Evolutionary conservation across 495 filamentous ascomycete genomes (phyloP).

Genomic region (Xylaria telfairii): DNA sequence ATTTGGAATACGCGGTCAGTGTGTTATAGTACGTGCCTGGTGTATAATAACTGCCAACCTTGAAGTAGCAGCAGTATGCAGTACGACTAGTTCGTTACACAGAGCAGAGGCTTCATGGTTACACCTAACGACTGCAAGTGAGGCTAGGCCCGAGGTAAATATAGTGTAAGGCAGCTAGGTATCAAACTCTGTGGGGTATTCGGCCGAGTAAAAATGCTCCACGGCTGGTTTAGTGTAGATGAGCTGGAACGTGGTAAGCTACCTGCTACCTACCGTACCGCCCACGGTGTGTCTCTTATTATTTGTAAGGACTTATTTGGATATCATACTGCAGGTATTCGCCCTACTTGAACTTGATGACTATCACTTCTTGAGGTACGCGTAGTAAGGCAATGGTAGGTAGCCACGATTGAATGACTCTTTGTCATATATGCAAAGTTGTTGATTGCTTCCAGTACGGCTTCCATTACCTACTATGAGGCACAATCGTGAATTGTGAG

Average conservation of each 20-base stretch:
- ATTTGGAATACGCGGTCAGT: not conserved
- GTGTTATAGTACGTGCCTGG: not conserved
- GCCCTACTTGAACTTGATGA: not conserved
- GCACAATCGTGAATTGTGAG: not conserved
- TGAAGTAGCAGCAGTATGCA: too few species aligned
- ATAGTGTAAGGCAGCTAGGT: not conserved
- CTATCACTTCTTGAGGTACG: not conserved
- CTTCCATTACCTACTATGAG: not conserved
- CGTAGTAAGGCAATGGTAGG: conserved; percentile 9
- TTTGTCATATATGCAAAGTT: not conserved
- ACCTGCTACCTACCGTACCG: too few species aligned
- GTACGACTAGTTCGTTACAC: conserved; percentile 2
- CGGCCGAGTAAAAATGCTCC: not conserved
- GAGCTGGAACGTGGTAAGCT: not conserved
- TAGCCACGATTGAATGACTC: conserved; percentile 23
- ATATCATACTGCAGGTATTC: not conserved
- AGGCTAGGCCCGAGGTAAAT: not conserved
- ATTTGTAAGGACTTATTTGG: too few species aligned
- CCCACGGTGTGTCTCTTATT: too few species aligned
- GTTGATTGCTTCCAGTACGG: conserved; percentile 7
- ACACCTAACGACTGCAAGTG: conserved; percentile 7
- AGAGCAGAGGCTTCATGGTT: conserved; percentile 3
- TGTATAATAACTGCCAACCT: not conserved
- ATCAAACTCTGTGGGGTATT: conserved; percentile 7
- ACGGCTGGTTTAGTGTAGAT: not conserved